Evolutionary conservation across 768 basidiomycete species (phyloP), one percentile per base, ranked within the genome.

Genomic region (Boletus rubescentipes): DNA sequence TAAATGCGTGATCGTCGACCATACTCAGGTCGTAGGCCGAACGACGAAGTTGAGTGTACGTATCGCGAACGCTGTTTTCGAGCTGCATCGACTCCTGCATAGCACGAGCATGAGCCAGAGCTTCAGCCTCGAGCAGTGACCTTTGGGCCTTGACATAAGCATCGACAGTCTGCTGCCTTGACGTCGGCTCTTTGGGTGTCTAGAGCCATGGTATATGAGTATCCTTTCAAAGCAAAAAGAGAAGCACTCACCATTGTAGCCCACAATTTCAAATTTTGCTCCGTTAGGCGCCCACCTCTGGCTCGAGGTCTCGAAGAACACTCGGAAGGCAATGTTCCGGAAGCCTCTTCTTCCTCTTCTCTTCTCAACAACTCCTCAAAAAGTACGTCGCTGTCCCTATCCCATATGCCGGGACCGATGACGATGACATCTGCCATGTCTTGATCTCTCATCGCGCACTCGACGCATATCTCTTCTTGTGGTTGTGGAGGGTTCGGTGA

Each of bases 381-480:
- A 30, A 81, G 75, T 11, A 78, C 83, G 66, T 99, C 96, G 65
- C 92, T 94, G 58, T 87, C 87, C 36, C 97, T 80, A 0, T 91
- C 92, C 97, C 97, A 99, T 9, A 89, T 81, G 1, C 93, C 92
- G 10, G 86, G 84, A 29, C 85, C 83, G 4, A 85, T 81, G 20
- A 97, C 97, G 68, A 91, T 82, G 23, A 99, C 93, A 68, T 97
- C 95, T 9, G 87, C 92, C 89, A 99, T 93, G 68, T 99, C 97
- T 66, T 96, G 85, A 71, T 99, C 97, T 31, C 97, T 86, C 95
- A 98, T 98, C 53, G 97, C 89, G 67, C 97, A 99, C 71, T 98
- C 97, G 34, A 97, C 78, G 62, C 96, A 99, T 30, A 98, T 75
- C 69, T 98, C 96, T 62, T 91, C 89, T 59, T 81, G 85, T 10